Conservation (phyloP, 441 rosid species). For the Euphorbia celastroides region DNA sequence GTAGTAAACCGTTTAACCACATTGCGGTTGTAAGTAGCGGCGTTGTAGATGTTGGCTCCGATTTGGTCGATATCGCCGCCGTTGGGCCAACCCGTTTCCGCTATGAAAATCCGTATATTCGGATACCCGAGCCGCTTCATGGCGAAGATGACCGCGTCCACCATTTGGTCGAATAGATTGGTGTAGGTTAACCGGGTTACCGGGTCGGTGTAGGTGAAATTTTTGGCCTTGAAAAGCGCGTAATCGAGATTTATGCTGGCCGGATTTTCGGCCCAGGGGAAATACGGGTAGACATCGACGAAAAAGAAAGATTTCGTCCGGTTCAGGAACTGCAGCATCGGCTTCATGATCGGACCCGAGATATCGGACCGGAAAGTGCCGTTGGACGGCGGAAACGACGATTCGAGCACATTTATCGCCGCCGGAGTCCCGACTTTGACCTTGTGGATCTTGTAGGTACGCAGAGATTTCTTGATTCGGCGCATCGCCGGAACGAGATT, state of each 20-base stretch:
- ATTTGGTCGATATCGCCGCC: constrained; percentile 76
- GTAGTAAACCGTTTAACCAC: constrained; percentile 48
- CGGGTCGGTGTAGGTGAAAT: constrained; percentile 56
- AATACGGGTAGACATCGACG: constrained; percentile 74
- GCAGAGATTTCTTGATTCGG: constrained; percentile 46
- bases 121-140: constrained; percentile 69
- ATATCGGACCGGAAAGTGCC: constrained; percentile 68
- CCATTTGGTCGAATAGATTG: constrained; percentile 83
- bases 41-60: constrained; percentile 74
- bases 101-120: constrained; percentile 64
- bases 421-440: constrained; percentile 68
- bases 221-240: constrained; percentile 49
- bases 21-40: constrained; percentile 83
- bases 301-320: constrained; percentile 77
- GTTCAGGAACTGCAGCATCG: constrained; percentile 72
- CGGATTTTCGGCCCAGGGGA: constrained; percentile 62
- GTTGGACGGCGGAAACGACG: constrained; percentile 76
- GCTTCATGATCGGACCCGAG: constrained; percentile 43
- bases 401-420: constrained; percentile 61
- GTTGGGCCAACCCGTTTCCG: constrained; percentile 96
- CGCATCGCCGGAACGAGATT: constrained; percentile 76
- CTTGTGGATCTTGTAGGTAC: constrained; percentile 31
- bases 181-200: constrained; percentile 52
- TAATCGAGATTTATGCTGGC: constrained; percentile 48
- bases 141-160: constrained; percentile 65